These are phyloP conservation scores for Dactylellina leptospora DNA, from an alignment of 2,329 filamentous ascomycete species.

Conservation along the genomic window DNA sequence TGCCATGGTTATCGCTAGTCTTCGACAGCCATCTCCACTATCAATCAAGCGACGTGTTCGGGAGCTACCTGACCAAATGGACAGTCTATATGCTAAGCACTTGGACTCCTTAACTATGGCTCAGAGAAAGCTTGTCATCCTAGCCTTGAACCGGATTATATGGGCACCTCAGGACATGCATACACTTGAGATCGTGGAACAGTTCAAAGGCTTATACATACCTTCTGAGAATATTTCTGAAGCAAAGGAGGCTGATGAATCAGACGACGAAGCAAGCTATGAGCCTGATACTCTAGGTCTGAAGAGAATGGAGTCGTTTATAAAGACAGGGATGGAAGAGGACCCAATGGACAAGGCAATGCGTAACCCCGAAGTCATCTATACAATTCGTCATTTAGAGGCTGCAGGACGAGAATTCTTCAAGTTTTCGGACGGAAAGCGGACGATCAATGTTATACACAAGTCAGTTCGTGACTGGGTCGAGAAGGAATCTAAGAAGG, in stretches of 20 bases:
- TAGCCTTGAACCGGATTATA: conserved; percentile 28
- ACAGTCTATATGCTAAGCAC: conserved; percentile 32
- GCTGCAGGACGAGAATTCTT: conserved; percentile 34
- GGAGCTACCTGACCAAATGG: conserved; percentile 39
- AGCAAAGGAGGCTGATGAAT: background rate
- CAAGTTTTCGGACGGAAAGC: conserved; percentile 27
- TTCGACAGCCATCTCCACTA: conserved; percentile 32
- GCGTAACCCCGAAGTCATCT: conserved; percentile 34
- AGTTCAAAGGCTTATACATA: conserved; percentile 32
- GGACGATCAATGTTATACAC: conserved; percentile 27
- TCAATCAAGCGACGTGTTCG: conserved; percentile 36
- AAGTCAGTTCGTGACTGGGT: conserved; percentile 47
- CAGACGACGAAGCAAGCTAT: conserved; percentile 11
- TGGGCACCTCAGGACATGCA: conserved; percentile 26
- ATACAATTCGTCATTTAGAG: conserved; percentile 34
- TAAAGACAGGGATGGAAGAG: background rate
- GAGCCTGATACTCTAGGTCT: background rate
- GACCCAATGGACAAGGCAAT: conserved; percentile 14
- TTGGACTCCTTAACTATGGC: conserved; percentile 32
- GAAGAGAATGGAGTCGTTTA: background rate
- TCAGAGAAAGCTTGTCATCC: conserved; percentile 23
- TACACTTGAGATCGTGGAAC: conserved; percentile 34
- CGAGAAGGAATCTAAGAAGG: conserved; percentile 30
- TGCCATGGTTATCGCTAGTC: conserved; percentile 41
- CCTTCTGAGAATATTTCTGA: background rate